Conservation (phyloP, 1,284 basidiomycete species). For the Malassezia dermatis region DNA sequence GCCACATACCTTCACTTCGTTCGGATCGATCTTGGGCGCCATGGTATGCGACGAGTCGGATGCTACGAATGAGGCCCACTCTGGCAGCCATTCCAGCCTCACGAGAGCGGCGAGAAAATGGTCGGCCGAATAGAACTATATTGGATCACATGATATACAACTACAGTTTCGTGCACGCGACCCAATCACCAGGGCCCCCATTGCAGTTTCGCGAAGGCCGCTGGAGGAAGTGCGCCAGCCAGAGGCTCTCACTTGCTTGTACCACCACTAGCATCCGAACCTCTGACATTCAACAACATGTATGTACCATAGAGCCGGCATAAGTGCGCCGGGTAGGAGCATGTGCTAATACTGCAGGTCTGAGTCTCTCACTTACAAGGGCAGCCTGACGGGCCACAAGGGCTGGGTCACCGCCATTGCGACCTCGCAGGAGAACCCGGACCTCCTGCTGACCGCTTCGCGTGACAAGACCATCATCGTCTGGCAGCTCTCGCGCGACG, state of each 20-base stretch:
- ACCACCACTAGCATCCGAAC: conserved; percentile 16
- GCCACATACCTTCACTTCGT: conserved; percentile 63
- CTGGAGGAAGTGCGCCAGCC: background rate
- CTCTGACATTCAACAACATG: conserved; percentile 15
- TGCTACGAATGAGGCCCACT: conserved; percentile 11
- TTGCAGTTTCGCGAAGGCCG: conserved; percentile 6
- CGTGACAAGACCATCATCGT: conserved; percentile 99
- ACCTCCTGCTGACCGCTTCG: conserved; percentile 92
- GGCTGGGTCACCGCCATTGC: conserved; percentile 88
- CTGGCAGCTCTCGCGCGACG: conserved; percentile 95
- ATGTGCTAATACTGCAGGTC: conserved; percentile 16
- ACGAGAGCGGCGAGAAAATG: conserved; percentile 6
- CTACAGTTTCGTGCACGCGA: conserved; percentile 18
- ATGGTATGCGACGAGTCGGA: conserved; percentile 32
- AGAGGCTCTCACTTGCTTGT: conserved; percentile 12
- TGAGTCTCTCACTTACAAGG: conserved; percentile 46
- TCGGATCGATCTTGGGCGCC: conserved; percentile 59
- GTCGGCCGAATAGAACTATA: conserved; percentile 15
- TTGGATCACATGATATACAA: conserved; percentile 5
- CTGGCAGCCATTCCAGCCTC: background rate
- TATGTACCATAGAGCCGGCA: background rate
- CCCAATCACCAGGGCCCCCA: background rate
- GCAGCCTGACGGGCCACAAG: conserved; percentile 77
- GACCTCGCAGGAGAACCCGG: conserved; percentile 89
- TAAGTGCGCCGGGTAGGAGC: background rate